Base-by-base conservation (phyloP, 192 early-diverging fungal species). In the Lobosporangium transversale region DNA sequence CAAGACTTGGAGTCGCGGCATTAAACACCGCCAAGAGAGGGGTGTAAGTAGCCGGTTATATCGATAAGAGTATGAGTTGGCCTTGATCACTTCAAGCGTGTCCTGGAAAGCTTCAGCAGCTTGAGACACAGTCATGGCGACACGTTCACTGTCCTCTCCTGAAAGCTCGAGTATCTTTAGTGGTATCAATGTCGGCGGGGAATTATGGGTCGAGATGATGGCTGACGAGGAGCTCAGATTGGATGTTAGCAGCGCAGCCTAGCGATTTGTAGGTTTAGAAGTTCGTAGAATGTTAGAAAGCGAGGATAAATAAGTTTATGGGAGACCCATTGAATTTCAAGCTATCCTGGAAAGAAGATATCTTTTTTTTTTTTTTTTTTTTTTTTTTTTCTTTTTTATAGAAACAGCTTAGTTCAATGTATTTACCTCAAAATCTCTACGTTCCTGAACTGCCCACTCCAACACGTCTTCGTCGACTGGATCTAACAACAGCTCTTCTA, bases 31-130 rank as follows among this genome's bases (percentile, higher is more conserved):
- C 73, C 73, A 76, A 0, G 63, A 49, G 1, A 76, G 23, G 15
- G 8, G 43, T 18, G 42, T 66, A 23, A 56, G 53, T 0, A 65
- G 60, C 0, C 53, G 57, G 53, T 76, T 76, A 21, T 49, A 37
- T 23, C 18, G 17, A 18, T 65, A 76, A 1, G 57, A 60, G 45
- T 57, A 62, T 15, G 63, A 66, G 48, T 76, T 76, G 47, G 65
- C 73, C n/a, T 67, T 76, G 59, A 76, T 76, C 17, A 76, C 73
- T 37, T 76, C 64, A 3, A 76, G 52, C 15, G 73, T 76, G 29
- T 76, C 73, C 29, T 76, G 73, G 54, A 76, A 76, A 3, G 73
- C 73, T 29, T 66, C 58, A 2, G 73, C 73, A 7, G 73, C 73
- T 35, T 76, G 73, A 27, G 58, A 67, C 37, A 76, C 54, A 0